A percentile compares a stretch with the other conserved stretches of the same genome.
These are phyloP conservation scores for Gastroboletus turbinatus DNA, from an alignment of 1,284 basidiomycete genomes.

Conservation along the genomic window DNA sequence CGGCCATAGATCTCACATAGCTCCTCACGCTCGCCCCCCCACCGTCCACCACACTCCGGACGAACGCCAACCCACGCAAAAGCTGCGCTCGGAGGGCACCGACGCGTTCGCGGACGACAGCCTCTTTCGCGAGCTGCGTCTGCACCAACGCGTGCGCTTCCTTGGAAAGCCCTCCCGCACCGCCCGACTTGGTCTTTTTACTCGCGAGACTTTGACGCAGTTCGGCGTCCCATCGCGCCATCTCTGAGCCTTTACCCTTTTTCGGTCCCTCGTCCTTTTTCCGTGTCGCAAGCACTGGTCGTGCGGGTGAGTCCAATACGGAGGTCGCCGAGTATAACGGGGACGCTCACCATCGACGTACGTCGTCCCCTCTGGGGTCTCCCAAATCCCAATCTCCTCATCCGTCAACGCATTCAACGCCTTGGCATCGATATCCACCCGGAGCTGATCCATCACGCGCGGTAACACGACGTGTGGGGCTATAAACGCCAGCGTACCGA, in stretches of 20 bases:
- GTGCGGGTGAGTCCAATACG: not conserved
- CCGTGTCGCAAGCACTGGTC: slow-evolving; percentile 60
- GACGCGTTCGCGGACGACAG: slow-evolving; percentile 62
- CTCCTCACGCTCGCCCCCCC: slow-evolving; percentile 47
- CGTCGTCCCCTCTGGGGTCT: slow-evolving; percentile 74
- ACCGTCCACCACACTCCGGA: slow-evolving; percentile 55
- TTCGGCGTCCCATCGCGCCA: slow-evolving; percentile 92
- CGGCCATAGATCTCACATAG: slow-evolving; percentile 58
- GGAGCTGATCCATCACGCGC: slow-evolving; percentile 65
- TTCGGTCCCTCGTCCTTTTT: slow-evolving; percentile 53
- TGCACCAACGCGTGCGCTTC: slow-evolving; percentile 79
- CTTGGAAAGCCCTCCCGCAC: slow-evolving; percentile 63
- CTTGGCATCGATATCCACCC: slow-evolving; percentile 58
- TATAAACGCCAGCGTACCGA: slow-evolving; percentile 79
- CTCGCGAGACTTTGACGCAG: slow-evolving; percentile 80
- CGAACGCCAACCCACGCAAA: slow-evolving; percentile 65
- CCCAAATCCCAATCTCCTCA: slow-evolving; percentile 81
- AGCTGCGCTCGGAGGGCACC: slow-evolving; percentile 52
- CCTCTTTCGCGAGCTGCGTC: slow-evolving; percentile 80
- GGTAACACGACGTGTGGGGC: slow-evolving; percentile 69
- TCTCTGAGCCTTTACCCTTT: slow-evolving; percentile 85
- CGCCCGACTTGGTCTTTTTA: slow-evolving; percentile 53
- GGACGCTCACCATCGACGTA: slow-evolving; percentile 71
- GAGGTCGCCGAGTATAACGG: not conserved
- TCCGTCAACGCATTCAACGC: slow-evolving; percentile 64